Conservation (phyloP, 169 alveolate species). For the Cryptosporidium sp. region DNA sequence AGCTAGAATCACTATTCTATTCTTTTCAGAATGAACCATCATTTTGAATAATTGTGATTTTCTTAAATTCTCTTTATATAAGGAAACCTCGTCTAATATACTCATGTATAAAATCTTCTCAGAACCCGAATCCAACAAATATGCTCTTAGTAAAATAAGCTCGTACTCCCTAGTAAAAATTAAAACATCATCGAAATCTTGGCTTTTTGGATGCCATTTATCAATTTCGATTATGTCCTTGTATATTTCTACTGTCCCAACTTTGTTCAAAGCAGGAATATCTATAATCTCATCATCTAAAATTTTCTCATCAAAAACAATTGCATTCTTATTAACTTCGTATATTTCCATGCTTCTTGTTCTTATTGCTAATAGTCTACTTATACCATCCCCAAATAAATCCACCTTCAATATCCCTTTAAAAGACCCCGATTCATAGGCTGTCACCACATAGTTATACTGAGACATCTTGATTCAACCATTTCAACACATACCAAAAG, state of each 20-base stretch:
- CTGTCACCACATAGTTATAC: slow-evolving; percentile 72
- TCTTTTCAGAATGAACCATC: slow-evolving; percentile 51
- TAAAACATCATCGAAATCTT: slow-evolving; percentile 45
- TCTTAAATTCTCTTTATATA: slow-evolving; percentile 49
- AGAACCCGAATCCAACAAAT: slow-evolving; percentile 9
- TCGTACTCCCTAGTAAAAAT: slow-evolving; percentile 48
- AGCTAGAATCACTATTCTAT: slow-evolving; percentile 37
- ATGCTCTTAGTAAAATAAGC: slow-evolving; percentile 27
- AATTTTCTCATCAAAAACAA: not conserved
- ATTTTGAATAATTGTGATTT: slow-evolving; percentile 36
- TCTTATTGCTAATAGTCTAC: slow-evolving; percentile 37
- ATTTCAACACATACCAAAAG: not conserved
- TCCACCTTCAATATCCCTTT: slow-evolving; percentile 42
- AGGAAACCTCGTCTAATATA: slow-evolving; percentile 21
- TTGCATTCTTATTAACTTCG: slow-evolving; percentile 7
- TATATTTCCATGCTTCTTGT: slow-evolving; percentile 38
- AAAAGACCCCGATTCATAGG: slow-evolving; percentile 45
- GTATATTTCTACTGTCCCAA: slow-evolving; percentile 36
- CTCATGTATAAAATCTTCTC: slow-evolving; percentile 18
- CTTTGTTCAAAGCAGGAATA: slow-evolving; percentile 37
- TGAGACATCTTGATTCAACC: slow-evolving; percentile 53
- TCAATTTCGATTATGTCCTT: slow-evolving; percentile 35
- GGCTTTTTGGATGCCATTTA: slow-evolving; percentile 48
- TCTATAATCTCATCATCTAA: slow-evolving; percentile 8
- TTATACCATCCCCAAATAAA: slow-evolving; percentile 64